A percentile compares a stretch with the other conserved stretches of the same genome.
Conservation (phyloP, 495 filamentous ascomycete genomes). For the Baudoinia panamericana region DNA sequence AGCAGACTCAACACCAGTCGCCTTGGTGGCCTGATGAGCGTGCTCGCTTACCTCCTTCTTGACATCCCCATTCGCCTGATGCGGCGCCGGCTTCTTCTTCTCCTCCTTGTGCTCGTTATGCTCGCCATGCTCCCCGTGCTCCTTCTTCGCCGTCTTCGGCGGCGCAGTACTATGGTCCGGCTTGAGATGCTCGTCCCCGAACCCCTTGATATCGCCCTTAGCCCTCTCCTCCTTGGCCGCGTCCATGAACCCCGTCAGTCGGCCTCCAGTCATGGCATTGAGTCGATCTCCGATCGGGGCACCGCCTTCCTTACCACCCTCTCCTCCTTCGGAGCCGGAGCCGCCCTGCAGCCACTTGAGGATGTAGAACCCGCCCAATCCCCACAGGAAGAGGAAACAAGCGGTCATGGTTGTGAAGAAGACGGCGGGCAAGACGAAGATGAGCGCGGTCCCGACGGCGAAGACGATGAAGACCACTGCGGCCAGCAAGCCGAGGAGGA, state of each 20-base stretch:
- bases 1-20: conserved; percentile 6
- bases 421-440: conserved; percentile 50
- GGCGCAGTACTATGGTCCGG: too few species aligned
- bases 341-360: conserved; percentile 35
- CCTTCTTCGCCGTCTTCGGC: conserved; percentile 2
- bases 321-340: conserved; percentile 12
- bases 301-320: conserved; percentile 18
- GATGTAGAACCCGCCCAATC: conserved; percentile 41
- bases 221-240: conserved; percentile 5
- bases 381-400: conserved; percentile 51
- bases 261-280: conserved; percentile 27
- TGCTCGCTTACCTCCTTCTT: conserved; percentile 4
- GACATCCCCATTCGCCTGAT: conserved; percentile 2
- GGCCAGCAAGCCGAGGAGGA: conserved; percentile 36
- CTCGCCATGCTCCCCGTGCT: too few species aligned
- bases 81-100: conserved; percentile 3
- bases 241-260: conserved; percentile 28
- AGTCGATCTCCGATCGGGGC: conserved; percentile 30
- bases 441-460: conserved; percentile 47
- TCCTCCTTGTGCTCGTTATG: too few species aligned
- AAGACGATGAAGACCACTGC: conserved; percentile 46
- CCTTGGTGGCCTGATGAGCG: conserved; percentile 5
- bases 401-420: conserved; percentile 44
- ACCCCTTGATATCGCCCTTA: conserved; percentile 12
- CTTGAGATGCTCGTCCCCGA: conserved; percentile 7